A percentile compares a stretch with the other conserved stretches of the same genome.
phyloP scores from a whole-genome alignment of 148 eudicot species.

The Nyssa sinensis region DNA sequence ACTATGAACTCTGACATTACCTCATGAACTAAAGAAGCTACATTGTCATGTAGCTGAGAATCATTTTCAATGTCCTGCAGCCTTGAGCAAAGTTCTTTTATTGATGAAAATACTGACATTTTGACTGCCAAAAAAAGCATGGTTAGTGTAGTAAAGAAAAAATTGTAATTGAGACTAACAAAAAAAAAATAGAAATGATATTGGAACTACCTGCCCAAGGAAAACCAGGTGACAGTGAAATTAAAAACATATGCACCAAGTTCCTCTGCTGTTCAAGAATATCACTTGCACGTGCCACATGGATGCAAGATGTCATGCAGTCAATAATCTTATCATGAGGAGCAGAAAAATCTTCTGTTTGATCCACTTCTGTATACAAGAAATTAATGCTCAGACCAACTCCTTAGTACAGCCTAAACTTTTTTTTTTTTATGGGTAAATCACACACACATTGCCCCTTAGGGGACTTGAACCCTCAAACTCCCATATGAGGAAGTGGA shows the following conservation, averaged over 20 bases:
- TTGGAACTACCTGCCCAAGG: slow-evolving; percentile 73
- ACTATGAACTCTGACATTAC: slow-evolving; percentile 29
- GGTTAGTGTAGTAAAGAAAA: slow-evolving; percentile 6
- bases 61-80: slow-evolving; percentile 34
- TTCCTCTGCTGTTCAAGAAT: slow-evolving; percentile 59
- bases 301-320: slow-evolving; percentile 62
- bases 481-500: too few relatives aligned
- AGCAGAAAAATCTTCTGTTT: slow-evolving; percentile 42
- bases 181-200: background rate
- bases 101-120: slow-evolving; percentile 60
- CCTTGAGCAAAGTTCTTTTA: slow-evolving; percentile 74
- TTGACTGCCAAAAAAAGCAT: slow-evolving; percentile 55
- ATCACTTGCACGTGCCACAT: slow-evolving; percentile 52
- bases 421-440: too few relatives aligned
- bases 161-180: background rate
- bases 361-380: slow-evolving; percentile 50
- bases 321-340: slow-evolving; percentile 67
- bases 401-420: background rate
- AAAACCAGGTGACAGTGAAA: slow-evolving; percentile 59
- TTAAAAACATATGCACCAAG: slow-evolving; percentile 46
- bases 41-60: slow-evolving; percentile 27
- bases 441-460: too few relatives aligned
- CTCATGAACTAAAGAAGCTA: slow-evolving; percentile 57
- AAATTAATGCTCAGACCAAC: slow-evolving; percentile 18
- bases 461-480: too few relatives aligned